A percentile compares a stretch with the other conserved stretches of the same genome.
Evolutionary conservation across 2,329 filamentous ascomycete genomes (phyloP).

Genomic region (Cadophora luteo-olivacea): DNA sequence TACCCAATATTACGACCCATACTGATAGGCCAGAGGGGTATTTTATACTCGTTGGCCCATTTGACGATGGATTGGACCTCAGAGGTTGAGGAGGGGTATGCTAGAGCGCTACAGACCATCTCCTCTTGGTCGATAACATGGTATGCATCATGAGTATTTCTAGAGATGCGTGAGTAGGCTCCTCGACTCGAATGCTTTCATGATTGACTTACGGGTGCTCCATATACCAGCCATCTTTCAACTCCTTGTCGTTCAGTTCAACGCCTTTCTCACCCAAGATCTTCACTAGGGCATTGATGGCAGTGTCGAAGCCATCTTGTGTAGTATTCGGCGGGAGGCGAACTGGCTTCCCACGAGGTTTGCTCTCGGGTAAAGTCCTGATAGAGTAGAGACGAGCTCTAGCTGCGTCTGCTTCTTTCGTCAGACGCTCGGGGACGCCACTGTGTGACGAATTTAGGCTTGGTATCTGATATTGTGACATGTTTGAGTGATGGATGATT

Average conservation of each 20-base stretch:
- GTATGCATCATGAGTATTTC: conserved; percentile 52
- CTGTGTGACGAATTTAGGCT: conserved; percentile 30
- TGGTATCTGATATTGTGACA: conserved; percentile 20
- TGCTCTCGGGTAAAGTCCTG: conserved; percentile 35
- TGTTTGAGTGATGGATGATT: neutral
- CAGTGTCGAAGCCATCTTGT: conserved; percentile 37
- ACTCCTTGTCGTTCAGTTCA: conserved; percentile 40
- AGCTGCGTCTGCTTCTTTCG: conserved; percentile 34
- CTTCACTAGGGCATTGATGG: conserved; percentile 34
- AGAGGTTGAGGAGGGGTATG: conserved; percentile 51
- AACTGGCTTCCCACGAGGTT: conserved; percentile 31
- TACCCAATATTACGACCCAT: conserved; percentile 59
- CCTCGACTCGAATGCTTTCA: neutral
- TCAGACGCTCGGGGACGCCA: conserved; percentile 36
- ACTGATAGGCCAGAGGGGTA: conserved; percentile 57
- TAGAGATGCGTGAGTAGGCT: neutral
- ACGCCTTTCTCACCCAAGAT: conserved; percentile 38
- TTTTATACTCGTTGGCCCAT: conserved; percentile 52
- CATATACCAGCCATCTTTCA: conserved; percentile 47
- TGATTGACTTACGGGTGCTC: conserved; percentile 43
- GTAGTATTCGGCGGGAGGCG: conserved; percentile 40
- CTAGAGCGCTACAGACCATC: conserved; percentile 51
- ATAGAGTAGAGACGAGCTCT: conserved; percentile 35
- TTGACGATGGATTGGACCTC: conserved; percentile 55
- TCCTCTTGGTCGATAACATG: conserved; percentile 51